phyloP scores from a whole-genome alignment of 1,139 yeast genomes.

The Sugiyamaella neomexicana region DNA sequence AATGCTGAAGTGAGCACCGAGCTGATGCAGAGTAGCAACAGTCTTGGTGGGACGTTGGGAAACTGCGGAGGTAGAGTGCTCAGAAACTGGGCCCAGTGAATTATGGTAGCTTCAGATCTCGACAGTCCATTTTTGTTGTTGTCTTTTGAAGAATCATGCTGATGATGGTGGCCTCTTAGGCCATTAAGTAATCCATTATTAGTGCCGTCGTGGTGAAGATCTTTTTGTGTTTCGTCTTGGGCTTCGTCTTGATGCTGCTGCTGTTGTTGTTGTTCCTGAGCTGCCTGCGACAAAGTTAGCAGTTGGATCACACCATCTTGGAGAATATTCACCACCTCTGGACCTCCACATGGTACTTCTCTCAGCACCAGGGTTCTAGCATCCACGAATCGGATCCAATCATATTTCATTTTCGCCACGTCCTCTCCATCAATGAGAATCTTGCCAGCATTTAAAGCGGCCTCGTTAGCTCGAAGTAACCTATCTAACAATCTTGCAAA shows the following conservation, averaged over 20 bases:
- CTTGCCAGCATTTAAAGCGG: constrained; percentile 57
- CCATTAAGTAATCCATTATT: constrained; percentile 22
- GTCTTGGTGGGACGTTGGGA: constrained; percentile 53
- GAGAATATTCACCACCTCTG: constrained; percentile 45
- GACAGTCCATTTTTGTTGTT: constrained; percentile 12
- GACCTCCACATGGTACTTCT: constrained; percentile 56
- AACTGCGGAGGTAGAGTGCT: constrained; percentile 50
- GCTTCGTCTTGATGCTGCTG: too few relatives aligned
- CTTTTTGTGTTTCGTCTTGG: constrained; percentile 1
- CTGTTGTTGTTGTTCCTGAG: too few relatives aligned
- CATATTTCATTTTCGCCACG: constrained; percentile 54
- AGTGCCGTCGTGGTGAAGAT: constrained; percentile 9
- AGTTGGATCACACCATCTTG: constrained; percentile 48
- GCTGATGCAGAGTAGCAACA: constrained; percentile 56
- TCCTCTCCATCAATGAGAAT: constrained; percentile 51
- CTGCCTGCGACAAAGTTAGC: constrained; percentile 12
- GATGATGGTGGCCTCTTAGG: too few relatives aligned
- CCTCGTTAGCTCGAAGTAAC: constrained; percentile 58
- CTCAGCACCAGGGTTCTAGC: constrained; percentile 51
- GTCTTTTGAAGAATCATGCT: not conserved
- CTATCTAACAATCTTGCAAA: constrained; percentile 61
- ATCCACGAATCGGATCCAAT: constrained; percentile 58
- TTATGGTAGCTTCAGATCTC: constrained; percentile 35
- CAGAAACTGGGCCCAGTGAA: constrained; percentile 46
- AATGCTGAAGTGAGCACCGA: constrained; percentile 64